phyloP scores from a whole-genome alignment of 805 yeast genomes.

The Blastobotrys americana region DNA sequence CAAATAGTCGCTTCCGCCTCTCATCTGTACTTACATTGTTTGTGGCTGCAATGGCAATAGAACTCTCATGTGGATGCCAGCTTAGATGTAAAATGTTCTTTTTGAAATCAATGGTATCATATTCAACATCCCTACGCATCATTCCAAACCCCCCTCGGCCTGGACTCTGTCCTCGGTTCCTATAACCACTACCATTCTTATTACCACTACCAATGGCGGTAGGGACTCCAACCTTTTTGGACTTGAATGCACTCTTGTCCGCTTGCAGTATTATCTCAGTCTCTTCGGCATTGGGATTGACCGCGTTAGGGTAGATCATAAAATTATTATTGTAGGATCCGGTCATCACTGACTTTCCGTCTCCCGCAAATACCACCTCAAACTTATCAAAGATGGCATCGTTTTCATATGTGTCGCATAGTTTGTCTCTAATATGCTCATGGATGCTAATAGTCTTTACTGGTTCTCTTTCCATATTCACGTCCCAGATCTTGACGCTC shows the following conservation, averaged over 20 bases:
- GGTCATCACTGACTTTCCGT: slow-evolving; percentile 85
- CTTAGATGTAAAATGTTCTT: slow-evolving; percentile 90
- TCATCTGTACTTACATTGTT: slow-evolving; percentile 51
- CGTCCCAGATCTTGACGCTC: slow-evolving; percentile 97
- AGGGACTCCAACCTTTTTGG: slow-evolving; percentile 51
- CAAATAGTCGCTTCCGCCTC: too few species aligned
- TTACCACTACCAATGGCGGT: slow-evolving; percentile 36
- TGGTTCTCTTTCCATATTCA: slow-evolving; percentile 94
- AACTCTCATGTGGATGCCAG: slow-evolving; percentile 97
- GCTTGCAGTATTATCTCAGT: slow-evolving; percentile 85
- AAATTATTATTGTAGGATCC: slow-evolving; percentile 97
- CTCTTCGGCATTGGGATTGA: slow-evolving; percentile 28
- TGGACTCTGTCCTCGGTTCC: slow-evolving; percentile 11
- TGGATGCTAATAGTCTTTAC: slow-evolving; percentile 91
- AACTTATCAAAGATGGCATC: slow-evolving; percentile 98
- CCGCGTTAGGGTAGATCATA: slow-evolving; percentile 87
- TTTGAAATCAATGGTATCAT: slow-evolving; percentile 83
- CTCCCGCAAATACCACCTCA: slow-evolving; percentile 93
- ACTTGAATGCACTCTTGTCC: slow-evolving; percentile 93
- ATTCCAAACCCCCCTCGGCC: slow-evolving; percentile 30
- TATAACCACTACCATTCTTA: slow-evolving; percentile 4
- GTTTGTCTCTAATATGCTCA: slow-evolving; percentile 84
- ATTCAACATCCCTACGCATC: slow-evolving; percentile 59
- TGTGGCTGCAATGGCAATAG: slow-evolving; percentile 97
- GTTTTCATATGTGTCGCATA: slow-evolving; percentile 96